Percentiles rank a stretch among this genome's conserved stretches.
phyloP scores from a whole-genome alignment of 2,329 filamentous ascomycete species.

The Paramyrothecium sp. region DNA sequence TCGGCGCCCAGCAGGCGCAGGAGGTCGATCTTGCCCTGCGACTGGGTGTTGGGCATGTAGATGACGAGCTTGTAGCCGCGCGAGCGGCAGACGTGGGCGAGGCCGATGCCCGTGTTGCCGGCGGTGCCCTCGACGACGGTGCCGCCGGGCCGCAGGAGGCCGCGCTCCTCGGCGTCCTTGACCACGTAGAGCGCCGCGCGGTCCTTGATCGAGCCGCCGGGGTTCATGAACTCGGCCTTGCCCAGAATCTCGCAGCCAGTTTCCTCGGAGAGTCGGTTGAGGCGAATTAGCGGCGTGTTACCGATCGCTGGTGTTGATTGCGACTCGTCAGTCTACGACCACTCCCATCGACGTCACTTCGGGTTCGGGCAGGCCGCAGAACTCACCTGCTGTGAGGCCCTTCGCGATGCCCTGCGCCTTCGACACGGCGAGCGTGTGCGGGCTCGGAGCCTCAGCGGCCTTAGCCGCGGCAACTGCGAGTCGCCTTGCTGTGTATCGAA shows the following conservation, averaged over 20 bases:
- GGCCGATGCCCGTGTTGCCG: slow-evolving; percentile 95
- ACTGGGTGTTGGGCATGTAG: slow-evolving; percentile 99
- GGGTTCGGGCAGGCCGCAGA: not conserved
- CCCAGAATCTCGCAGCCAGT: slow-evolving; percentile 93
- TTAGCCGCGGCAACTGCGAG: slow-evolving; percentile 58
- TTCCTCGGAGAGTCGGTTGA: slow-evolving; percentile 83
- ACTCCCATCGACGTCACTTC: not conserved
- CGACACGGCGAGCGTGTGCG: slow-evolving; percentile 70
- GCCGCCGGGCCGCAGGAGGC: slow-evolving; percentile 78
- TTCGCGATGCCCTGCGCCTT: slow-evolving; percentile 76
- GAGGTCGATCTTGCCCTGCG: slow-evolving; percentile 95
- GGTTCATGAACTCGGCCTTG: slow-evolving; percentile 99
- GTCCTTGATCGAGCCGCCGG: slow-evolving; percentile 94
- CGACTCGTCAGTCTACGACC: not conserved
- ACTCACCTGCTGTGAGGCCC: slow-evolving; percentile 76
- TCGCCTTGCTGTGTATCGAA: slow-evolving; percentile 65
- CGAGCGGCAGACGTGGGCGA: slow-evolving; percentile 92
- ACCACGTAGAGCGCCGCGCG: slow-evolving; percentile 93
- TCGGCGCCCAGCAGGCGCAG: slow-evolving; percentile 88
- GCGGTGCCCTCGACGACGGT: slow-evolving; percentile 97
- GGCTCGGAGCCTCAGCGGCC: slow-evolving; percentile 41
- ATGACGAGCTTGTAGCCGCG: slow-evolving; percentile 94
- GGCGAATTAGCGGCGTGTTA: slow-evolving; percentile 90
- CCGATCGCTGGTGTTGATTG: slow-evolving; percentile 70
- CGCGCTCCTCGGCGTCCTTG: slow-evolving; percentile 86